Base-by-base conservation (phyloP, 176 grass and related monocot species). In the Eragrostis curvula region DNA sequence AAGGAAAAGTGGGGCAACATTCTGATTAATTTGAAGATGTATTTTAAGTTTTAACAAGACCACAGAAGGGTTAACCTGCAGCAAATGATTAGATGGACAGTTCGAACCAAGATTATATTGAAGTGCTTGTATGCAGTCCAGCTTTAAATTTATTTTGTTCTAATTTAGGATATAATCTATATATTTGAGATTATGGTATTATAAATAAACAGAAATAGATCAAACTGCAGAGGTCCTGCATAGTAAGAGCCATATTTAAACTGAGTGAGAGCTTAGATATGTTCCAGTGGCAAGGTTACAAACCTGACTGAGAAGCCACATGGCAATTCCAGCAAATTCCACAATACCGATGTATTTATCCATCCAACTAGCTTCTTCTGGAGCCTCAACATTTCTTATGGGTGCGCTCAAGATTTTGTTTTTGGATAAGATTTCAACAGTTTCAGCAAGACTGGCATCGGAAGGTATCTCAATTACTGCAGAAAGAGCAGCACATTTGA, bases 251-350 rank as follows among this genome's bases (percentile, higher is more conserved):
- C 81, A 57, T 10, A 68, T 21, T 49, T 30, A 16, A 6, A 83
- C 18, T 11, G 20, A 77, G 40, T 65, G 56, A 8, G 15, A 81
- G 16, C 3, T 23, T 20, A 67, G 66, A 71, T 58, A 44, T 63
- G 4, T 23, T 74, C 27, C 57, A 70, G 53, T 39, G 43, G 27
- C 47, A 56, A 69, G 67, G 23, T 85, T 81, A 75, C 65, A 29
- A 80, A 98, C 96, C 96, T 98, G 96, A 90, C 90, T 80, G 62
- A 98, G 90, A 63, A 98, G 80, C 96, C 96, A 98, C 85, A 98
- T 90, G 6, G 92, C 84, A 90, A 98, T 85, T 70, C 92, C 96
- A 64, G 88, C 86, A 74, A 98, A 98, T 71, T 98, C 96, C 40
- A 98, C 86, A 79, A 98, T 95, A 28, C 92, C 90, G 17, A 98